A percentile compares a stretch with the other conserved stretches of the same genome.
These are phyloP conservation scores for Conticribra weissflogii DNA, from an alignment of 108 stramenopile species.

Conservation along the genomic window DNA sequence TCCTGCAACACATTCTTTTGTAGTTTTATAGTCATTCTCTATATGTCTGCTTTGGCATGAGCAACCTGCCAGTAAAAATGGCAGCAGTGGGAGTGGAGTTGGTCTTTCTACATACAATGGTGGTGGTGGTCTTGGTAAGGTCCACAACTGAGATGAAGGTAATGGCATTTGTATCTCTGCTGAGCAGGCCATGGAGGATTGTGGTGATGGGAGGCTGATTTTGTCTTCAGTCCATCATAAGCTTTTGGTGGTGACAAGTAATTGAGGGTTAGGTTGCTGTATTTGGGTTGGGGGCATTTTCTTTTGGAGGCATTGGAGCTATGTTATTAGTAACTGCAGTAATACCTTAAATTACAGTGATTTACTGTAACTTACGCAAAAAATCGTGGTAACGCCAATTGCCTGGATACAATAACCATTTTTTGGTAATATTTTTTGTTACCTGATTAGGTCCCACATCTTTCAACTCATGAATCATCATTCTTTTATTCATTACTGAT, in stretches of 20 bases:
- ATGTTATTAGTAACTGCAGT: too few relatives aligned
- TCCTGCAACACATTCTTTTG: constrained; percentile 67
- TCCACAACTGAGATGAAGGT: constrained; percentile 17
- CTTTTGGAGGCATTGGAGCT: not conserved
- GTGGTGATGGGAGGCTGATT: constrained; percentile 64
- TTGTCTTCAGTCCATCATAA: constrained; percentile 64
- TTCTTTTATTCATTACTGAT: too few relatives aligned
- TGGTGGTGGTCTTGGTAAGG: constrained; percentile 4
- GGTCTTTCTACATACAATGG: not conserved
- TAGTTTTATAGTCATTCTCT: constrained; percentile 69
- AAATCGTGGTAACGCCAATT: too few relatives aligned
- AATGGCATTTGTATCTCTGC: constrained; percentile 62
- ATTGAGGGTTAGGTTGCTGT: constrained; percentile 70
- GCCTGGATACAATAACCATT: too few relatives aligned
- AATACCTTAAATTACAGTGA: too few relatives aligned
- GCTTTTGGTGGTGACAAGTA: constrained; percentile 65
- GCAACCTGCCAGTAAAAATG: not conserved
- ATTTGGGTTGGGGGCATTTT: constrained; percentile 47
- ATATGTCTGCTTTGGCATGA: constrained; percentile 51
- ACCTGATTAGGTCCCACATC: too few relatives aligned
- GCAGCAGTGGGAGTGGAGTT: constrained; percentile 22
- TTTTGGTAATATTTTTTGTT: too few relatives aligned
- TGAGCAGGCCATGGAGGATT: constrained; percentile 73
- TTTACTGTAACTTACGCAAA: too few relatives aligned
- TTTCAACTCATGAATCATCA: too few relatives aligned